Evolutionary conservation across 495 filamentous ascomycete genomes (phyloP), one percentile per base, ranked within the genome.

Genomic region (Xylaria bambusicola): DNA sequence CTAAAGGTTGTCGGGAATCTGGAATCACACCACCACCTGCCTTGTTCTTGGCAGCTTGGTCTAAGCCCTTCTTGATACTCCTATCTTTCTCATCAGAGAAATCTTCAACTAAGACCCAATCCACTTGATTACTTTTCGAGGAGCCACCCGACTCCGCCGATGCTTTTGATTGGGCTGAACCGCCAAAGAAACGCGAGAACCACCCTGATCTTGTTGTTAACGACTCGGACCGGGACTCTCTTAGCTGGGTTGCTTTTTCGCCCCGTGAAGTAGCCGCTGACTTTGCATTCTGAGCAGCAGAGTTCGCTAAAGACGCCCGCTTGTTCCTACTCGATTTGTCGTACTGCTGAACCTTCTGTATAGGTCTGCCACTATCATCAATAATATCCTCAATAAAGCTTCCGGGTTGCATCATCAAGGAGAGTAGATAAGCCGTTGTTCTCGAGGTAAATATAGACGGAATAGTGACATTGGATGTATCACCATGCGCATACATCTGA

Each of bases 401-500:
- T 57, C 87, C 88, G 6, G 83, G 82, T 33, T 91, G 90, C 58
- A 94, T 86, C 46, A 98, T 81, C 3, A 93, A 93, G 1, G 94
- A 96, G 6, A 99, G 80, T 17, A 99, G 79, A 69, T 97, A 92
- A 2, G 95, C 94, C 7, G 93, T 98, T 5, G 91, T 99, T 64
- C 92, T 83, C 1, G 94, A 96, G 0, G 94, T 98, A 70, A 99
- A 99, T 12, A 98, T 75, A 1, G 95, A 88, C 4, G 94, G 92
- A 48, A 98, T 97, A 2, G 91, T 89, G 60, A 98, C 82, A 65
- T 98, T 97, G 29, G 90, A 95, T 3, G 92, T 97, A 72, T 97
- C 92, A 23, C 93, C 94, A 48, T 87, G 81, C 8, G 94, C 95
- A 72, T 96, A 98, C 94, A 99, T 99, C 56, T 93, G 94, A 38